Evolutionary conservation across 2,329 filamentous ascomycete species (phyloP).

Genomic region (Davidsoniella neocaledoniae): DNA sequence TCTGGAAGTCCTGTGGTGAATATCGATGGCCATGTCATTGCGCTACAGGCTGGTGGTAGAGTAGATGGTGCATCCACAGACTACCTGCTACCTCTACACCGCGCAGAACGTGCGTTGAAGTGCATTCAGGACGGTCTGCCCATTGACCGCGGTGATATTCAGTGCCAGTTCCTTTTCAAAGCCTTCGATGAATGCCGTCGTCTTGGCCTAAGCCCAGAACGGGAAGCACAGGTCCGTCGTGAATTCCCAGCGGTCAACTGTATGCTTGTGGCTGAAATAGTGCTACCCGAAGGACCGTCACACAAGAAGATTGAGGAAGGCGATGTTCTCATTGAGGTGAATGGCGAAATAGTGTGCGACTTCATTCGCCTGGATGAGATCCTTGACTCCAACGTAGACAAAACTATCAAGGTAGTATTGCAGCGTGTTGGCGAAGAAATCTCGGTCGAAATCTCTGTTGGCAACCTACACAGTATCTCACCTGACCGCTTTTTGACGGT

Average conservation of each 20-base stretch:
- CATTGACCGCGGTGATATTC: slow-evolving; percentile 86
- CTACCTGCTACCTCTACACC: slow-evolving; percentile 88
- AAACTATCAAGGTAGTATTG: slow-evolving; percentile 61
- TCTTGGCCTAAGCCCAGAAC: slow-evolving; percentile 66
- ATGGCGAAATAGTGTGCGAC: slow-evolving; percentile 80
- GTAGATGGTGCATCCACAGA: slow-evolving; percentile 92
- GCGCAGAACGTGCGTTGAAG: slow-evolving; percentile 70
- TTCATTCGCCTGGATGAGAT: slow-evolving; percentile 87
- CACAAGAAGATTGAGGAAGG: slow-evolving; percentile 81
- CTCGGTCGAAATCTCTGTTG: slow-evolving; percentile 69
- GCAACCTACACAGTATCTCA: slow-evolving; percentile 84
- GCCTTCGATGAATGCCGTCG: slow-evolving; percentile 93
- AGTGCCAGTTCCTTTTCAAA: slow-evolving; percentile 93
- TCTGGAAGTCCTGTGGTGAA: slow-evolving; percentile 98
- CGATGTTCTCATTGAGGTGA: slow-evolving; percentile 84
- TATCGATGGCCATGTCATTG: slow-evolving; percentile 80
- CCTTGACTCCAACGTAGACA: slow-evolving; percentile 70
- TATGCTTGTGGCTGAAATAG: slow-evolving; percentile 91
- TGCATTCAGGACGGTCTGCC: slow-evolving; percentile 62
- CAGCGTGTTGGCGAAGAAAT: slow-evolving; percentile 81
- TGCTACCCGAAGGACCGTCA: slow-evolving; percentile 78
- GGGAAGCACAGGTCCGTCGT: slow-evolving; percentile 71
- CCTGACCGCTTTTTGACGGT: slow-evolving; percentile 92
- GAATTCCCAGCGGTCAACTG: slow-evolving; percentile 85
- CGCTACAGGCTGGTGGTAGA: slow-evolving; percentile 82